Evolutionary conservation across 352 stramenopile species (phyloP).

Genomic region (Elongisporangium undulatum): DNA sequence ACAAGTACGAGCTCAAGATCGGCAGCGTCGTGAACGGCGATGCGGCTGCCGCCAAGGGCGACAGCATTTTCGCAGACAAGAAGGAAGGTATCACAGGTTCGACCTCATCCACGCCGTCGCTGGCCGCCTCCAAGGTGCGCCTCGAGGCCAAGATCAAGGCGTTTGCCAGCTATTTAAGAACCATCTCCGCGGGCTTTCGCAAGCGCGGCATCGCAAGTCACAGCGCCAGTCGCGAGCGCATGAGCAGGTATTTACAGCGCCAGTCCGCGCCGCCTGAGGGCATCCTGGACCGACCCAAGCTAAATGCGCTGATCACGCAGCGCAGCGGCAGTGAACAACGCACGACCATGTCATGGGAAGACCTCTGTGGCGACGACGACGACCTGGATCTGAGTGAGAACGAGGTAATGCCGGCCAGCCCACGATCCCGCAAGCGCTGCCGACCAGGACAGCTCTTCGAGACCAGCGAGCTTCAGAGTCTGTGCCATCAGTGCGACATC

Average conservation of each 20-base stretch:
- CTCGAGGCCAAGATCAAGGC: slow-evolving; percentile 38
- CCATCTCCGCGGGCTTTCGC: slow-evolving; percentile 30
- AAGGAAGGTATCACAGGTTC: slow-evolving; percentile 20
- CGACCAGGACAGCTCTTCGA: slow-evolving; percentile 41
- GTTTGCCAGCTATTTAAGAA: slow-evolving; percentile 40
- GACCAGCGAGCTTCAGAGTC: slow-evolving; percentile 39
- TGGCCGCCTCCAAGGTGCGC: slow-evolving; percentile 2
- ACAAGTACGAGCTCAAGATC: slow-evolving; percentile 38
- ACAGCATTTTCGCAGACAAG: not conserved
- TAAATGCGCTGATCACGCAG: slow-evolving; percentile 34
- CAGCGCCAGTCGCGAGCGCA: slow-evolving; percentile 24
- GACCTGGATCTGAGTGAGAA: slow-evolving; percentile 18
- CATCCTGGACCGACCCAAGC: slow-evolving; percentile 28
- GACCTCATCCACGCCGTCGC: slow-evolving; percentile 10
- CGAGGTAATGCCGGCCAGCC: slow-evolving; percentile 36
- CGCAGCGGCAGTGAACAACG: slow-evolving; percentile 39
- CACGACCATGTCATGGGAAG: slow-evolving; percentile 43
- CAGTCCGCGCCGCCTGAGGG: slow-evolving; percentile 27
- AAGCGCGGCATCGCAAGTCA: slow-evolving; percentile 18
- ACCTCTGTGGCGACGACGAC: slow-evolving; percentile 25
- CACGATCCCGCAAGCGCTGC: slow-evolving; percentile 44
- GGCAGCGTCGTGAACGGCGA: slow-evolving; percentile 22
- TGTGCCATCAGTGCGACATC: slow-evolving; percentile 47
- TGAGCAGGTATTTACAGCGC: slow-evolving; percentile 41
- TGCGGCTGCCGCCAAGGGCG: slow-evolving; percentile 7